A percentile compares a stretch with the other conserved stretches of the same genome.
Evolutionary conservation across 2,329 filamentous ascomycete species (phyloP).

Genomic region (Fusarium sp.): DNA sequence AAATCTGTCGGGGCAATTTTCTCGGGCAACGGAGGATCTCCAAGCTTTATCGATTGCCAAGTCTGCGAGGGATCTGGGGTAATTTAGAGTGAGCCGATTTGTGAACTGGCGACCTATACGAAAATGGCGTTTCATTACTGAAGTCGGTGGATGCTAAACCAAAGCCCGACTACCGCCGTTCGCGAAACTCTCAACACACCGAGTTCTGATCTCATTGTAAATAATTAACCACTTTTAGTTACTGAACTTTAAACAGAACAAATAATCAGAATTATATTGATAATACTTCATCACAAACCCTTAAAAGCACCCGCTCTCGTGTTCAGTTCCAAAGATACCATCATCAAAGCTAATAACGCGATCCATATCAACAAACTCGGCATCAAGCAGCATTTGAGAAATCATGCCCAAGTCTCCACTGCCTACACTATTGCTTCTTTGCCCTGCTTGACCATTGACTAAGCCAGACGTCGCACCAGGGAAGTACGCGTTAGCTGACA

Average conservation of each 20-base stretch:
- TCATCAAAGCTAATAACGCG: background rate
- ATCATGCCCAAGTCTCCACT: background rate
- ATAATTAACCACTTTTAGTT: background rate
- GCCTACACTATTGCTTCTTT: background rate
- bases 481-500: background rate
- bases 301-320: background rate
- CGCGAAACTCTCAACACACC: background rate
- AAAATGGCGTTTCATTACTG: background rate
- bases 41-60: background rate
- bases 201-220: background rate
- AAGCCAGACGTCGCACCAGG: background rate
- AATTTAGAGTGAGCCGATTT: background rate
- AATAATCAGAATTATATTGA: background rate
- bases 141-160: background rate
- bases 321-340: background rate
- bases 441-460: background rate
- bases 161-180: background rate
- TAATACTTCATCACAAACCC: background rate
- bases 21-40: background rate
- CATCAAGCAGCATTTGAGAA: background rate
- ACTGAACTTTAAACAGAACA: rapidly evolving
- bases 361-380: background rate
- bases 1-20: background rate
- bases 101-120: background rate
- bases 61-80: background rate